phyloP scores from a whole-genome alignment of 306 rosid species.

The Vicia villosa region DNA sequence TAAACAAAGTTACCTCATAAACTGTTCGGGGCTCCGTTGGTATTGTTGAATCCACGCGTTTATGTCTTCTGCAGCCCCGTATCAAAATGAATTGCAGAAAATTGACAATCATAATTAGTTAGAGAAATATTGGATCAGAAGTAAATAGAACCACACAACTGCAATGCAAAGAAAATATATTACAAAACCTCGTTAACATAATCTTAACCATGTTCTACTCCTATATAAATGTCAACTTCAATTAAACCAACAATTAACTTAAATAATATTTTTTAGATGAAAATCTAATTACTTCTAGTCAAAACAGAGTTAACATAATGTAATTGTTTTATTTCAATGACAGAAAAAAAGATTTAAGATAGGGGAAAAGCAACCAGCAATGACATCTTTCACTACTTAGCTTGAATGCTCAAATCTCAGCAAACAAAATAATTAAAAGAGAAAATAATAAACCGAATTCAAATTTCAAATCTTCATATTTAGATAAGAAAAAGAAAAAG shows the following conservation, averaged over 20 bases:
- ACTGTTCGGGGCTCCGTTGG: no score
- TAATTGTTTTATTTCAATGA: constrained; percentile 18
- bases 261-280: background rate
- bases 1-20: no score
- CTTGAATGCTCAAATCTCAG: constrained; percentile 28
- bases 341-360: background rate
- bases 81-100: no score
- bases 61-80: no score
- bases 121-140: no score
- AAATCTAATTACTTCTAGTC: constrained; percentile 1
- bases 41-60: no score
- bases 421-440: constrained; percentile 7
- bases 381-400: constrained; percentile 8
- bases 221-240: constrained; percentile 15
- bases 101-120: no score
- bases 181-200: constrained; percentile 19
- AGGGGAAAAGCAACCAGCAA: background rate
- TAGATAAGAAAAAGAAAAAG: constrained; percentile 15
- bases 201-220: constrained; percentile 26
- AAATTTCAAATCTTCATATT: constrained; percentile 25
- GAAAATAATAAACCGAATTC: constrained; percentile 21
- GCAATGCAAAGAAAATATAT: background rate
- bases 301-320: background rate
- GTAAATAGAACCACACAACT: no score
- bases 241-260: no score